A percentile compares a stretch with the other conserved stretches of the same genome.
phyloP scores from a whole-genome alignment of 768 basidiomycete species.

The Hygrophorus pudorinus region DNA sequence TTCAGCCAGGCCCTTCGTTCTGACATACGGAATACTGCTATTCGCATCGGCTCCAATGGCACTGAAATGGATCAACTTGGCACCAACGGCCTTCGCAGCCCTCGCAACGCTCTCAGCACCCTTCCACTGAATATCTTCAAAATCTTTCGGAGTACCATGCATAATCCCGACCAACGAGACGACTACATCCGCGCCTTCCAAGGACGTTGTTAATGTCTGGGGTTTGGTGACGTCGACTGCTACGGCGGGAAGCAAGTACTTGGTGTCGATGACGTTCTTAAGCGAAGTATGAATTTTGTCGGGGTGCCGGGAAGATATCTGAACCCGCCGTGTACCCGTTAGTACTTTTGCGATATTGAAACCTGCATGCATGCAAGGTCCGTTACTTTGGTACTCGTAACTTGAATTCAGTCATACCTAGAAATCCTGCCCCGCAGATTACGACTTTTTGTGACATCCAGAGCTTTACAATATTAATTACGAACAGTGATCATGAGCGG shows the following conservation, averaged over 20 bases:
- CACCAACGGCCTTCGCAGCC: conserved; percentile 39
- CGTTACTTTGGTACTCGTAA: background rate
- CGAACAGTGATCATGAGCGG: too few relatives aligned
- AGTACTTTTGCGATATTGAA: conserved; percentile 50
- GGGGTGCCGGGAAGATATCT: conserved; percentile 54
- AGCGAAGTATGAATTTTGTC: conserved; percentile 26
- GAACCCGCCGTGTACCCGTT: conserved; percentile 32
- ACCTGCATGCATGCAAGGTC: conserved; percentile 24
- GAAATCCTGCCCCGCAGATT: conserved; percentile 48
- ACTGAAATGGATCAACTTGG: conserved; percentile 56
- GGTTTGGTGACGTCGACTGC: conserved; percentile 47
- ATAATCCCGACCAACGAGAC: conserved; percentile 66
- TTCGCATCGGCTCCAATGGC: conserved; percentile 62
- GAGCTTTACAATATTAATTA: too few relatives aligned
- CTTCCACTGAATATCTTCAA: conserved; percentile 51
- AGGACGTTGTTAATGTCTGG: conserved; percentile 33
- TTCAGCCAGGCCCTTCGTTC: conserved; percentile 59
- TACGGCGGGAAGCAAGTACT: conserved; percentile 30
- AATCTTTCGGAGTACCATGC: conserved; percentile 43
- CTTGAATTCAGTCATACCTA: conserved; percentile 32
- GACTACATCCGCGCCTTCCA: conserved; percentile 46
- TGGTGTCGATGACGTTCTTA: conserved; percentile 20
- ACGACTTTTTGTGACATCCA: conserved; percentile 22
- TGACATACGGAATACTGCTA: conserved; percentile 48
- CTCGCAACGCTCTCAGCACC: conserved; percentile 60